A percentile compares a stretch with the other conserved stretches of the same genome.
Evolutionary conservation across 345 rosid species (phyloP).

Genomic region (Eucalyptus tenuipes): DNA sequence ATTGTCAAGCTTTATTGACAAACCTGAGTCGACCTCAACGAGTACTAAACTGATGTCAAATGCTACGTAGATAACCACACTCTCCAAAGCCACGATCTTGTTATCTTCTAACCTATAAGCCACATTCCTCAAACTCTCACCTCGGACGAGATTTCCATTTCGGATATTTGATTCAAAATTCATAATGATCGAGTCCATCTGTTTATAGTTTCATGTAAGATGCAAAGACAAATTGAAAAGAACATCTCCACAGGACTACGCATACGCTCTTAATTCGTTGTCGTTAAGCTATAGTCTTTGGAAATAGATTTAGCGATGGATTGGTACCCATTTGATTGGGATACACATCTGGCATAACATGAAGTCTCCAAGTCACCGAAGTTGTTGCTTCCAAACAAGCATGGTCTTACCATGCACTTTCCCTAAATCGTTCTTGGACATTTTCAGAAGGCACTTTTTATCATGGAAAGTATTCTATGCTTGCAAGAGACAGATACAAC

Average conservation of each 20-base stretch:
- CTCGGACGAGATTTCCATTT: neutral
- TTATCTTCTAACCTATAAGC: neutral
- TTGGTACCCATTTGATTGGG: neutral
- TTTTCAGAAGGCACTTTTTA: neutral
- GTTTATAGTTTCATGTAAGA: neutral
- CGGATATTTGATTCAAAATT: neutral
- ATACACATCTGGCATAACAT: neutral
- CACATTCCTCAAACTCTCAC: neutral
- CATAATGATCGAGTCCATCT: neutral
- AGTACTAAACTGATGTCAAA: neutral
- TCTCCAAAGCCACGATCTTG: neutral
- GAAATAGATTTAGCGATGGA: neutral
- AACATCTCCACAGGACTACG: neutral
- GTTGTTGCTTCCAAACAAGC: neutral
- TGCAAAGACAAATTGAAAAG: neutral
- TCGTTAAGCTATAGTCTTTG: neutral
- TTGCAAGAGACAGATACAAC: neutral
- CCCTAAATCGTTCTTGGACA: neutral
- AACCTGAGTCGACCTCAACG: neutral
- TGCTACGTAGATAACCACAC: neutral
- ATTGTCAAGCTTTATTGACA: neutral
- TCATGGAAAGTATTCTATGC: neutral
- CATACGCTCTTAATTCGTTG: neutral
- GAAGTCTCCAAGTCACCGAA: neutral
- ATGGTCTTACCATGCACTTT: neutral